These are phyloP conservation scores for Didymella keratinophila DNA, from an alignment of 2,329 filamentous ascomycete genomes.

Conservation along the genomic window DNA sequence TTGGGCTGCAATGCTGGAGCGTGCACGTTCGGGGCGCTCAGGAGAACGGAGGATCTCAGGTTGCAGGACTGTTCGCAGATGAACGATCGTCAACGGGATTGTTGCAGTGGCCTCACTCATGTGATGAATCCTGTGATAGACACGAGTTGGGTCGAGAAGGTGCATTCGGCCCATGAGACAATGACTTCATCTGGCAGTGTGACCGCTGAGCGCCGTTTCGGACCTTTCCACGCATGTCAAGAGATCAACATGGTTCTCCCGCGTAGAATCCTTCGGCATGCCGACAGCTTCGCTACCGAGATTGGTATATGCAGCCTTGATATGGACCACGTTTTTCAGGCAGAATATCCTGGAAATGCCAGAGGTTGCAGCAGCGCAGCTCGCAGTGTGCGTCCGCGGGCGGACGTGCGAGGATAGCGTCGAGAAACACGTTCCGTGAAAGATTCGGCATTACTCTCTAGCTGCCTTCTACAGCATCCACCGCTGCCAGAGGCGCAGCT, in stretches of 20 bases:
- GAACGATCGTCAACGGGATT: conserved; percentile 19
- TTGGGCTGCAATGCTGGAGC: conserved; percentile 27
- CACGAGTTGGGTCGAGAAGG: conserved; percentile 18
- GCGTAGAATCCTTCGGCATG: conserved; percentile 26
- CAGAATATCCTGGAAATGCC: background rate
- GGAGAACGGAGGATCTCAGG: conserved; percentile 19
- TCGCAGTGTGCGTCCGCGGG: conserved; percentile 6
- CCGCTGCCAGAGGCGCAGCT: conserved; percentile 22
- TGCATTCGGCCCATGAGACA: conserved; percentile 27
- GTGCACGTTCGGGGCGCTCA: conserved; percentile 16
- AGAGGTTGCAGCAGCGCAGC: conserved; percentile 3
- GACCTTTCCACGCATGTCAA: conserved; percentile 28
- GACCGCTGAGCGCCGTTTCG: conserved; percentile 17
- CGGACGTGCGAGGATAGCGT: conserved; percentile 6
- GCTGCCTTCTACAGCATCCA: conserved; percentile 11
- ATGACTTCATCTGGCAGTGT: conserved; percentile 32
- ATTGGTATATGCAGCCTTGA: conserved; percentile 27
- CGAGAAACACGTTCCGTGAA: conserved; percentile 11
- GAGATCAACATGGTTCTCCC: conserved; percentile 35
- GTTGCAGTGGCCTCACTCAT: conserved; percentile 11
- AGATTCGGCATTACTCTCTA: conserved; percentile 18
- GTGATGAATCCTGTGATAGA: conserved; percentile 26
- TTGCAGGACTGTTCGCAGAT: conserved; percentile 18
- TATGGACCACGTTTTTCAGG: conserved; percentile 29
- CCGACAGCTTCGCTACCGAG: conserved; percentile 38